These are phyloP conservation scores for Capronia americana DNA, from an alignment of 2,329 filamentous ascomycete genomes.

Conservation along the genomic window DNA sequence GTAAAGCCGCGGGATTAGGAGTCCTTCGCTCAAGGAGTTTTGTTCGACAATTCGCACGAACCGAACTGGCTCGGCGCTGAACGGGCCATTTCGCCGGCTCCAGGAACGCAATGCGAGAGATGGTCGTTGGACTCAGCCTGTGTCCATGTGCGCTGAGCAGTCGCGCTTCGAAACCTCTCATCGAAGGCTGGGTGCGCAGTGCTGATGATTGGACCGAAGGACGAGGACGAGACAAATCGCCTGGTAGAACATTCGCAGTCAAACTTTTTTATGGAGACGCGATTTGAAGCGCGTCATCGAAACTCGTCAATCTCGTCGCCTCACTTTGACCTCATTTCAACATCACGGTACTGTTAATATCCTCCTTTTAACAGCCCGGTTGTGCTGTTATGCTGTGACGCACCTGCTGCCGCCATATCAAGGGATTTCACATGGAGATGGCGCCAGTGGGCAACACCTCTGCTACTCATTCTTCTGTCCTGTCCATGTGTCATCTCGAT, in stretches of 20 bases:
- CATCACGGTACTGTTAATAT: not conserved
- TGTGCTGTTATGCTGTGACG: too few species aligned
- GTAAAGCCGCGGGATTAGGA: not conserved
- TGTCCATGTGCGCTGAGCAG: conserved; percentile 10
- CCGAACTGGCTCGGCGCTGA: conserved; percentile 5
- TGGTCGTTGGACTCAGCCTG: not conserved
- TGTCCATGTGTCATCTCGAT: not conserved
- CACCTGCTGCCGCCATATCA: not conserved
- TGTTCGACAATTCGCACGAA: not conserved
- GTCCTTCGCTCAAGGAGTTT: conserved; percentile 4
- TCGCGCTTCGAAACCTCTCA: conserved; percentile 14
- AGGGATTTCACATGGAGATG: not conserved
- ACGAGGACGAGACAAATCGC: not conserved
- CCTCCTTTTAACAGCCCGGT: not conserved
- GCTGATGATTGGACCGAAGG: not conserved
- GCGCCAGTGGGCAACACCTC: not conserved
- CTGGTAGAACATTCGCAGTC: not conserved
- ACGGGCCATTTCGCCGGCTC: conserved; percentile 1
- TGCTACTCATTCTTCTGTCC: not conserved
- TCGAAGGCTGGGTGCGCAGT: conserved; percentile 1
- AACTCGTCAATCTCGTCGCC: not conserved
- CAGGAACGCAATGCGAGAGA: not conserved
- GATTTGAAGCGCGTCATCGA: not conserved
- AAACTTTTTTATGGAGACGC: conserved; percentile 1
- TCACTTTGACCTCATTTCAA: not conserved